Percentiles rank a stretch among this genome's conserved stretches.
These are phyloP conservation scores for Colletotrichum musicola DNA, from an alignment of 2,329 filamentous ascomycete species.

Conservation along the genomic window DNA sequence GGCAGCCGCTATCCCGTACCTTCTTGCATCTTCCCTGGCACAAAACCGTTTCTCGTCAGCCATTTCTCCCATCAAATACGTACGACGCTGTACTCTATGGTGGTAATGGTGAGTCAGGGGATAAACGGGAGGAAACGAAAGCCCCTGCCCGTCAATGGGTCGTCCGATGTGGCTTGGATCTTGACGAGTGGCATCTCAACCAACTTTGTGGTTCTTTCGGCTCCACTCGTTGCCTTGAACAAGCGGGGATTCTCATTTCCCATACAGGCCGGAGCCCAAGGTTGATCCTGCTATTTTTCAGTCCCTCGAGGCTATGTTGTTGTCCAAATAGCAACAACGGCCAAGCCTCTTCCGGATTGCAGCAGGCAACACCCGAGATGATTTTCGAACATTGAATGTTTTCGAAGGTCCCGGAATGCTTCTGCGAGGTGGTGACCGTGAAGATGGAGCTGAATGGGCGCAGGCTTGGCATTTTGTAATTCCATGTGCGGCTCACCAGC, in stretches of 20 bases:
- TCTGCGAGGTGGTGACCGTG: neutral
- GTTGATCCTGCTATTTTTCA: conserved; percentile 30
- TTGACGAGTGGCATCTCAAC: conserved; percentile 22
- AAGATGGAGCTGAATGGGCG: neutral
- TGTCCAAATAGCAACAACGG: conserved; percentile 24
- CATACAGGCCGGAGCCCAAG: conserved; percentile 19
- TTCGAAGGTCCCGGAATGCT: conserved; percentile 3
- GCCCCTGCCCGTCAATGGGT: conserved; percentile 17
- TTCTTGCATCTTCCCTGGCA: conserved; percentile 3
- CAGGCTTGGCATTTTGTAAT: too few relatives aligned
- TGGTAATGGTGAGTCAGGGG: conserved; percentile 9
- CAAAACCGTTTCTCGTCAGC: neutral
- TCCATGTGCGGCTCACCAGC: too few relatives aligned
- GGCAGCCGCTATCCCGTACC: neutral
- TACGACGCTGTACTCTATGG: neutral
- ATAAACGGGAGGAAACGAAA: conserved; percentile 1
- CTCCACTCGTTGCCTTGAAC: conserved; percentile 22
- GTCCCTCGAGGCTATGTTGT: neutral
- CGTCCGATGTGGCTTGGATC: conserved; percentile 33
- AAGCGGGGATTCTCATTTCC: conserved; percentile 35
- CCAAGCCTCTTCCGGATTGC: conserved; percentile 11
- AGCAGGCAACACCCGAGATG: conserved; percentile 20
- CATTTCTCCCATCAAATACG: neutral
- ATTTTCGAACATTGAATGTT: conserved; percentile 13
- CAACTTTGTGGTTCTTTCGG: conserved; percentile 7